Percentiles rank a stretch among this genome's conserved stretches.
phyloP scores from a whole-genome alignment of 345 rosid species.

The Psidium friedrichsthalianum region DNA sequence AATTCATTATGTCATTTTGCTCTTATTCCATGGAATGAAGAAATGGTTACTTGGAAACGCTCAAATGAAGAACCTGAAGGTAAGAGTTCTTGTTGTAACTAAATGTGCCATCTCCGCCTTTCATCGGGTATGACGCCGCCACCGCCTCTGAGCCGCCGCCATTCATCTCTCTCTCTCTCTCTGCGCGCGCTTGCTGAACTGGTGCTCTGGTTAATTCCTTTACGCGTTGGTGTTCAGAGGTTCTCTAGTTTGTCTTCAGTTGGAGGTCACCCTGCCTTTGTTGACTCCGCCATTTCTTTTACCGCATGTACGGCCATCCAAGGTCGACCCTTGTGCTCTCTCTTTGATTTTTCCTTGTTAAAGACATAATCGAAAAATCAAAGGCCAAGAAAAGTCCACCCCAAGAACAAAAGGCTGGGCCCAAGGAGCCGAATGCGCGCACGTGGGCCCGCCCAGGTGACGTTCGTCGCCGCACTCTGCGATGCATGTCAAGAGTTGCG shows the following conservation, averaged over 20 bases:
- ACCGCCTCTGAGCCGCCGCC: background rate
- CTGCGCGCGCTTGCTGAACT: background rate
- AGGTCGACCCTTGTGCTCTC: background rate
- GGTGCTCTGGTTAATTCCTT: background rate
- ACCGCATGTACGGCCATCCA: background rate
- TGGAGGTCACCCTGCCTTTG: background rate
- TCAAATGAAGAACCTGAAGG: constrained; percentile 29
- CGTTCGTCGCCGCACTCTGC: constrained; percentile 13
- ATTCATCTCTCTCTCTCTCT: background rate
- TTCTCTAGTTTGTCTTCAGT: background rate
- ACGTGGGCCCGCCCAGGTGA: background rate
- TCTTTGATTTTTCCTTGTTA: background rate
- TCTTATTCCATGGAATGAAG: background rate
- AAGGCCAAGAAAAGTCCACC: background rate
- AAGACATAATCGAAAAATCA: background rate
- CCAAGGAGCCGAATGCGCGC: too few species aligned
- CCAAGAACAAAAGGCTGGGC: background rate
- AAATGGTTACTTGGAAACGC: background rate
- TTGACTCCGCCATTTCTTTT: background rate
- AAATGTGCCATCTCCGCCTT: constrained; percentile 36
- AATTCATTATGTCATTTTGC: background rate
- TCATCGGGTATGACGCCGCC: constrained; percentile 15
- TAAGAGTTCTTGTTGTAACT: constrained; percentile 44
- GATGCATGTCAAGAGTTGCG: background rate
- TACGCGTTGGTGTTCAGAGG: background rate